Evolutionary conservation across 768 basidiomycete species (phyloP).

Genomic region (Pleurotus tuber-regium): DNA sequence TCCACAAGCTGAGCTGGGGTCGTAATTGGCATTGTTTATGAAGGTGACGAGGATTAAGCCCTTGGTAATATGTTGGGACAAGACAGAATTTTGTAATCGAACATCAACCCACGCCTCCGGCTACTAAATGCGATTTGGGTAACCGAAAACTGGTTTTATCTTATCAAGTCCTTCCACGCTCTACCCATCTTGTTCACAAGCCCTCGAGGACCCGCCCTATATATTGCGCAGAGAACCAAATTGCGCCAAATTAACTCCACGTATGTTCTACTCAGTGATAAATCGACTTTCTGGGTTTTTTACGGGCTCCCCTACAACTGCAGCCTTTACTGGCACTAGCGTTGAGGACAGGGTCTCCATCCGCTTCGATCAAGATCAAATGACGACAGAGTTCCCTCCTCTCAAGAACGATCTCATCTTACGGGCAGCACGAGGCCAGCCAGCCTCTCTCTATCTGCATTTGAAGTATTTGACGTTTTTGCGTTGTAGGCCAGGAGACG

Average conservation of each 20-base stretch:
- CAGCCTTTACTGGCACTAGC: neutral
- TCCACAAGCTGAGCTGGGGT: conserved; percentile 63
- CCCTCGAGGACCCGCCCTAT: neutral
- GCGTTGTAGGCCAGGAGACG: conserved; percentile 65
- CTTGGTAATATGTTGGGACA: too few species aligned
- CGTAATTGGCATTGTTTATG: conserved; percentile 41
- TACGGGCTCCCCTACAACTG: conserved; percentile 9
- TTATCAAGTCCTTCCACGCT: neutral
- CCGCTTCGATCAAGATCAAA: conserved; percentile 16
- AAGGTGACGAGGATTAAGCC: too few species aligned
- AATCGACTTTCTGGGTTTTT: conserved; percentile 8
- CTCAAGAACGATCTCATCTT: conserved; percentile 86
- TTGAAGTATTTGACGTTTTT: neutral
- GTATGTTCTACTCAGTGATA: conserved; percentile 8
- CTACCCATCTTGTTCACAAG: neutral
- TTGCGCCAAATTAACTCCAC: neutral
- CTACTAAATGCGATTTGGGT: neutral
- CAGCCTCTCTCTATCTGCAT: conserved; percentile 1
- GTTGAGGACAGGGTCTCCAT: conserved; percentile 4
- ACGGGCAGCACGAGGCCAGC: conserved; percentile 78
- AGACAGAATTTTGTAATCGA: too few species aligned
- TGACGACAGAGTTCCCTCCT: conserved; percentile 56
- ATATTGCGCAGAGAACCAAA: neutral
- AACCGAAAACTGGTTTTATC: conserved; percentile 2
- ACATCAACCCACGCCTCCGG: neutral